Percentiles rank a stretch among this genome's conserved stretches.
Conservation (phyloP, 768 basidiomycete genomes). For the Mycena galopus region DNA sequence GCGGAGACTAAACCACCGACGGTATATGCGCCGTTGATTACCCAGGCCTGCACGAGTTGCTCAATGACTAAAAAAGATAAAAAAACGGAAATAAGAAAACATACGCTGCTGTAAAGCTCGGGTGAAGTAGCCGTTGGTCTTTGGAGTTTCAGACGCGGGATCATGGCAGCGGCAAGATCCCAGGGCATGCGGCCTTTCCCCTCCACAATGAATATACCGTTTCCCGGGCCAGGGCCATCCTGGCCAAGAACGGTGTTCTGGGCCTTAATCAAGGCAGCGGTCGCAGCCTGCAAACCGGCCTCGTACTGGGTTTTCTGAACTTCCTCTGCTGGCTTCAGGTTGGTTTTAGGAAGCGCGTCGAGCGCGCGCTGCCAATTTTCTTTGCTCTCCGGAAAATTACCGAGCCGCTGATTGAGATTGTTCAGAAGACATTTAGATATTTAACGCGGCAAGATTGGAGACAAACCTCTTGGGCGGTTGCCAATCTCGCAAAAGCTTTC, state of each 20-base stretch:
- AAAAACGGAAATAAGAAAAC: background rate
- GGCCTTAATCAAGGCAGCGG: background rate
- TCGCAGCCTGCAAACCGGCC: slow-evolving; percentile 22
- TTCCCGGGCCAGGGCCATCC: background rate
- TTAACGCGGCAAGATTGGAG: background rate
- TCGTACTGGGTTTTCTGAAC: slow-evolving; percentile 34
- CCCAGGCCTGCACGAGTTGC: slow-evolving; percentile 34
- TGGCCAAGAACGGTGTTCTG: slow-evolving; percentile 1
- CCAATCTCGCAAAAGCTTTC: slow-evolving; percentile 36
- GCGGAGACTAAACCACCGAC: slow-evolving; percentile 1
- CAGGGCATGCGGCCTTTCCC: slow-evolving; percentile 35
- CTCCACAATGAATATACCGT: background rate
- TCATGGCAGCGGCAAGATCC: slow-evolving; percentile 29
- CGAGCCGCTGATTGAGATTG: slow-evolving; percentile 17
- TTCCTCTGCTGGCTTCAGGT: slow-evolving; percentile 24
- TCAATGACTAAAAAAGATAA: background rate
- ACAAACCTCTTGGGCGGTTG: slow-evolving; percentile 36
- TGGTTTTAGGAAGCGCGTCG: slow-evolving; percentile 24
- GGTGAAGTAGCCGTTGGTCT: slow-evolving; percentile 13
- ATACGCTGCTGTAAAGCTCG: slow-evolving; percentile 18
- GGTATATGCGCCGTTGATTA: slow-evolving; percentile 35
- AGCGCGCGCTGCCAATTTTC: slow-evolving; percentile 35
- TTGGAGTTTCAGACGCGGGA: slow-evolving; percentile 21
- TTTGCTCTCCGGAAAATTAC: background rate
- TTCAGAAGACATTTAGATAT: background rate